Evolutionary conservation across 305 asterid genomes (phyloP).

Genomic region (Nicotiana rustica): DNA sequence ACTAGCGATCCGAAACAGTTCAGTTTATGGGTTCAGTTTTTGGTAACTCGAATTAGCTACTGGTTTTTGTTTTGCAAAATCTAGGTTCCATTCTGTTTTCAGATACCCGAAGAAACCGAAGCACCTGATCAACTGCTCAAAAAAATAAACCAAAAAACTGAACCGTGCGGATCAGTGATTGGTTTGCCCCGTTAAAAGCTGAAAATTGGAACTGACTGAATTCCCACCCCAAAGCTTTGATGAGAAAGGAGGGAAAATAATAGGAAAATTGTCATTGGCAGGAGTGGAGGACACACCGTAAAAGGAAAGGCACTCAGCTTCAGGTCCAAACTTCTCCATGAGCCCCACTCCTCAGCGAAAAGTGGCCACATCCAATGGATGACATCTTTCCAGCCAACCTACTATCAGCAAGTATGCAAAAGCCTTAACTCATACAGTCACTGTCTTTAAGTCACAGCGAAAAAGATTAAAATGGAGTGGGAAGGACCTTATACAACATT

Average conservation of each 20-base stretch:
- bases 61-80: constrained; percentile 7
- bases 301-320: constrained; percentile 82
- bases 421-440: background rate
- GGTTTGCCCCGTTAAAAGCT: background rate
- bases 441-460: background rate
- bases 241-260: constrained; percentile 17
- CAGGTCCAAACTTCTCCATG: constrained; percentile 86
- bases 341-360: constrained; percentile 89
- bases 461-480: background rate
- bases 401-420: constrained; percentile 33
- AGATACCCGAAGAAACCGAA: background rate
- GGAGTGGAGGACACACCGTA: constrained; percentile 64
- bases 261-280: constrained; percentile 40
- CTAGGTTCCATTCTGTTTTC: background rate
- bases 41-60: background rate
- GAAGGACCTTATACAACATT: background rate
- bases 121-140: background rate
- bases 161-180: background rate
- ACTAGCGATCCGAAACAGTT: background rate
- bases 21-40: constrained; percentile 19
- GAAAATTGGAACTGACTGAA: background rate
- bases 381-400: constrained; percentile 94
- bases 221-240: constrained; percentile 17
- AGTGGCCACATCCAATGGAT: constrained; percentile 99
- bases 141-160: constrained; percentile 9